Conservation (phyloP, 2,329 filamentous ascomycete genomes). For the Colletotrichum cordylinicola region DNA sequence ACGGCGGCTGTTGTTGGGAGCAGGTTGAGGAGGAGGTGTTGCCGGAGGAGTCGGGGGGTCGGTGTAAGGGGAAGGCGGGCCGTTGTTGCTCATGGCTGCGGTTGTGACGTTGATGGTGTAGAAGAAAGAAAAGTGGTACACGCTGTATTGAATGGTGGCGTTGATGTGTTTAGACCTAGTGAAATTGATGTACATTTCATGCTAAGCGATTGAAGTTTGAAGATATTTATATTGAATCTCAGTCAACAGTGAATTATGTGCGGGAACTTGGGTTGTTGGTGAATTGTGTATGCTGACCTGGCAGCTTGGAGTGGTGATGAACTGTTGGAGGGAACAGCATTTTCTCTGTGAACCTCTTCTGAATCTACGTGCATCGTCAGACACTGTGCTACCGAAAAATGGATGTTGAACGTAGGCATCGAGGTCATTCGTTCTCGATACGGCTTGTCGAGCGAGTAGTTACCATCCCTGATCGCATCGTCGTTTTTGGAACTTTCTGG, state of each 20-base stretch:
- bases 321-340: not conserved
- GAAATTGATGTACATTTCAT: not conserved
- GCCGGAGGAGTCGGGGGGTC: not conserved
- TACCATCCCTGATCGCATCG: not conserved
- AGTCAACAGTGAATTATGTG: not conserved
- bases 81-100: not conserved
- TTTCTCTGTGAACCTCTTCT: not conserved
- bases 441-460: not conserved
- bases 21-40: not conserved
- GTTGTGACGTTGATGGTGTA: not conserved
- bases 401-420: not conserved
- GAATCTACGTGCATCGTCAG: not conserved
- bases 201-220: not conserved
- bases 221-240: not conserved
- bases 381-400: not conserved
- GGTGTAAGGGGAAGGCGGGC: not conserved
- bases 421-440: not conserved
- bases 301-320: not conserved
- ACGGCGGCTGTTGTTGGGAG: not conserved
- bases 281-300: not conserved
- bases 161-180: not conserved
- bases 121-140: not conserved
- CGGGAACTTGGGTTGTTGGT: not conserved
- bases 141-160: not conserved
- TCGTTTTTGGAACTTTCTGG: not conserved